phyloP scores from a whole-genome alignment of 208 protist genomes.

The Crithidia sp. region DNA sequence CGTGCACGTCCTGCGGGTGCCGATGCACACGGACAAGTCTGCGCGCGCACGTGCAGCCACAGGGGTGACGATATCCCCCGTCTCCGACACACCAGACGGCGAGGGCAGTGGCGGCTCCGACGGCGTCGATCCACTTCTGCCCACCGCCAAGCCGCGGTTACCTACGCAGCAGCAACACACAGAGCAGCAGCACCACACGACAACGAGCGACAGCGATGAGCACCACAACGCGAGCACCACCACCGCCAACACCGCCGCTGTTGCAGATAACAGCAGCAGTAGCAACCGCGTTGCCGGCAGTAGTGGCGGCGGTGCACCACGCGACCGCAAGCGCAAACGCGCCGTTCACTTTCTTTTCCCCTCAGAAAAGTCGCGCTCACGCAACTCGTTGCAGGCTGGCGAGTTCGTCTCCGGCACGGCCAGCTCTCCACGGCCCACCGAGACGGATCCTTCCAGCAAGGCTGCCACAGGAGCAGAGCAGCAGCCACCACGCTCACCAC shows the following conservation, averaged over 20 bases:
- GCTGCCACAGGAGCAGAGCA: too few species aligned
- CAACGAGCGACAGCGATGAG: neutral
- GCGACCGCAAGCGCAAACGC: slow-evolving; percentile 1
- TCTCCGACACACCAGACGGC: neutral
- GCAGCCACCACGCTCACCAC: neutral
- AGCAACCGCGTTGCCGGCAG: neutral
- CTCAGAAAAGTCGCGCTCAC: neutral
- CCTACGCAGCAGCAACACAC: neutral
- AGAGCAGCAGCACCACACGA: neutral
- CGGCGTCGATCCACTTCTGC: neutral
- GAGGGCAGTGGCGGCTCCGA: neutral
- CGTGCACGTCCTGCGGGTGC: slow-evolving; percentile 53
- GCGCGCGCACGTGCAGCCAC: neutral
- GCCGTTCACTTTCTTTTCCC: slow-evolving; percentile 15
- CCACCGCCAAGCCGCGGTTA: neutral
- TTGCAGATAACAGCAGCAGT: neutral
- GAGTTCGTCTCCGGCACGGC: neutral
- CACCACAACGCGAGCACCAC: neutral
- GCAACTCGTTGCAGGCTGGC: neutral
- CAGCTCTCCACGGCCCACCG: too few species aligned
- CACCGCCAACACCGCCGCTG: neutral
- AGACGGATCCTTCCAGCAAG: too few species aligned
- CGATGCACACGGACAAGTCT: slow-evolving; percentile 5
- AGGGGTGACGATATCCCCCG: neutral
- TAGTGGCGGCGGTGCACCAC: neutral